Conservation (phyloP, 2,329 filamentous ascomycete species). For the Pyrenochaeta sp. region DNA sequence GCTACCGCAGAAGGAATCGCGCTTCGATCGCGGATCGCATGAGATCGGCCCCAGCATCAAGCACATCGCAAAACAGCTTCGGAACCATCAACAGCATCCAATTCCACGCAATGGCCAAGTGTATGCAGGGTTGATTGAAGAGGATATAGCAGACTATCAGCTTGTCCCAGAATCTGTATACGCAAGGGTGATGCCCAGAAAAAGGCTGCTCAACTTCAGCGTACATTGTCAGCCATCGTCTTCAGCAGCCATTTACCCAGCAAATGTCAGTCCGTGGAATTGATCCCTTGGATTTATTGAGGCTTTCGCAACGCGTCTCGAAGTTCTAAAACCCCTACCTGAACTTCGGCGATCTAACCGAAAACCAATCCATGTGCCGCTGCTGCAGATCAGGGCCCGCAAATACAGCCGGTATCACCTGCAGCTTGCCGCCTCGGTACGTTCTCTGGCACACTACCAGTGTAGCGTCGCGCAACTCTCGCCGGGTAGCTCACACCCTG, state of each 20-base stretch:
- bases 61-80: not conserved
- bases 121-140: not conserved
- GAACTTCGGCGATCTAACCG: constrained; percentile 8
- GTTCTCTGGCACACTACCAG: not conserved
- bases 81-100: not conserved
- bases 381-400: constrained; percentile 8
- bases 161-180: too few species aligned
- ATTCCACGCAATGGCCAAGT: not conserved
- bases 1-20: not conserved
- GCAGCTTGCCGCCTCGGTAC: constrained; percentile 12
- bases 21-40: not conserved
- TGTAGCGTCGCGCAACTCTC: not conserved
- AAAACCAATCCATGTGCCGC: constrained; percentile 1
- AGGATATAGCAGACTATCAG: not conserved
- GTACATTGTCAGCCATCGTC: too few species aligned
- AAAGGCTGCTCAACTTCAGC: too few species aligned
- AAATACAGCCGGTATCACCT: constrained; percentile 7
- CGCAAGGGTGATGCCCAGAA: too few species aligned
- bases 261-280: not conserved
- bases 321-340: not conserved
- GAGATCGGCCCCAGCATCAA: not conserved
- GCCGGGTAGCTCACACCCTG: not conserved
- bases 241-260: not conserved
- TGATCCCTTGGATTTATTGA: not conserved
- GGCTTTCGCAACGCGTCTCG: not conserved